Evolutionary conservation across 176 grass and related monocot species (phyloP), one percentile per base, ranked within the genome.

Genomic region (Ampelocalamus luodianensis): DNA sequence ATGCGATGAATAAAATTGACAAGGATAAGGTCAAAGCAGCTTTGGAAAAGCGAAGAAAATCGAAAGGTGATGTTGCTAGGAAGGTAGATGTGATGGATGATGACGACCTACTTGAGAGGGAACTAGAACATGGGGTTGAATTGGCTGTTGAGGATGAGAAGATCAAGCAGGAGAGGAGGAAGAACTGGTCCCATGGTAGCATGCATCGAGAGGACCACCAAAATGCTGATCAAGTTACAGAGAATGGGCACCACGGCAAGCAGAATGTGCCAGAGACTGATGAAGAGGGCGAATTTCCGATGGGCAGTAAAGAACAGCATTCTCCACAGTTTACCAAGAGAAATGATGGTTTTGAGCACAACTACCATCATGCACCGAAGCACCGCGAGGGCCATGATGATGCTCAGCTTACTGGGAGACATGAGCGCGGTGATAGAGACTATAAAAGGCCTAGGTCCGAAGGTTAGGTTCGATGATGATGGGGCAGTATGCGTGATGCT

Each of bases 11-110:
- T 76, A 97, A 85, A 89, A 89, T 97, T 38, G 92, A 97, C 80
- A 94, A 90, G 87, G 94, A 94, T 61, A 97, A 94, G 68, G 94
- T 97, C 61, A 97, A 97, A 72, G 92, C 92, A 77, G 87, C 89
- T 56, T 78, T 97, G 84, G 95, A 97, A 75, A 94, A 94, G 79
- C 87, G 87, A 67, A 92, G 90, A 71, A 97, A 94, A 82, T 81
- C 76, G 20, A 92, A 89, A 85, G 86, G 79, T 72, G 90, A 90
- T 32, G 78, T 89, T 79, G 69, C 88, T 44, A 82, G 55, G 82
- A 97, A 93, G 54, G 65, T 79, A 68, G 89, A 94, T 90, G 17
- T 86, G 38, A 81, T 94, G 24, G 89, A 98, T 88, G 95, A 97
- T 65, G 95, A 97, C 16, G 92, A 97, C 68, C 72, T 93, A 65